Evolutionary conservation across 306 rosid species (phyloP), one percentile per base, ranked within the genome.

Genomic region (Purshia tridentata): DNA sequence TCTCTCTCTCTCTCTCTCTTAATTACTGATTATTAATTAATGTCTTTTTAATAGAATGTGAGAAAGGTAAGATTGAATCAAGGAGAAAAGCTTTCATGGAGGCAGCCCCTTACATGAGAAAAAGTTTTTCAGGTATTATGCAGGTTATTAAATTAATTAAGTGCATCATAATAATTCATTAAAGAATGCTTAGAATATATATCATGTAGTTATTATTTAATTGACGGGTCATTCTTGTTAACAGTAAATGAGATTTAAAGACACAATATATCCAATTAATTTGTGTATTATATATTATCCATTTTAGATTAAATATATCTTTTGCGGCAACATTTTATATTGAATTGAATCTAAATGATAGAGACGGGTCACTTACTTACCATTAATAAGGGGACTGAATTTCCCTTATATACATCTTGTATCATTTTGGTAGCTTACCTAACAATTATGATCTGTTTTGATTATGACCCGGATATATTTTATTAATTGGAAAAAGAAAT

Each of bases 361-460:
- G 7, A 57, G 37, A 65, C 67, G 65, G 48, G 60, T 61, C 72
- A 83, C 73, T 76, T 74, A 83, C 73, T 76, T 74, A 80, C 59
- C 74, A 39, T 51, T 7, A 35, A 59, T 20, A 15, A 13, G 22
- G 42, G 59, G 77, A 67, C 44, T 67, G 13, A 29, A 51, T 53
- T 67, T 75, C 75, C 61, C 67, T 46, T 42, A 35, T 76, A 74
- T 29, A n/a, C 42, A 75, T 50, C 77, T 9, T 66, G 61, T 49
- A 73, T 79, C 45, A 77, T 81, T 79, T 82, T 82, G 92, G 98
- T 87, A 84, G 96, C 80, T 92, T 80, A 90, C 92, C 97, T 81
- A 88, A 81, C 87, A 73, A 42, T 16, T 20, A 58, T 60, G 35
- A 54, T 65, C 44, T 69, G 52, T 62, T 67, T 72, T 78, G 45